Percentiles rank a stretch among this genome's conserved stretches.
These are phyloP conservation scores for Pisolithus orientalis DNA, from an alignment of 768 basidiomycete genomes.

Conservation along the genomic window DNA sequence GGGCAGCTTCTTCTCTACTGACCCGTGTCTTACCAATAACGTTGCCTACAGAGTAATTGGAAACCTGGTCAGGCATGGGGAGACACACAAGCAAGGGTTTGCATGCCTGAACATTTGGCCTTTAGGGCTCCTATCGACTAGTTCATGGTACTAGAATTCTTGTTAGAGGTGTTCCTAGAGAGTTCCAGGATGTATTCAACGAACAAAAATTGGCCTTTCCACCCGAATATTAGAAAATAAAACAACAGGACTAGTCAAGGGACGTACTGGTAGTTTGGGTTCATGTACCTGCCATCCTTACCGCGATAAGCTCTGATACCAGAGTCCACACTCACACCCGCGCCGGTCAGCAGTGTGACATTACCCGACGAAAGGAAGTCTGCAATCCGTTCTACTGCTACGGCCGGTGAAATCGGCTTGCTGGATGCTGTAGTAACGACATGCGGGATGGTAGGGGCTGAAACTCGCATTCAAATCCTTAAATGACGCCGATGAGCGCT, in stretches of 20 bases:
- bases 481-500: neutral
- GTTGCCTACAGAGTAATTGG: slow-evolving; percentile 44
- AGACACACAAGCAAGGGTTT: neutral
- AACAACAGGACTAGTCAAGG: neutral
- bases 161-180: slow-evolving; percentile 8
- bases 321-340: slow-evolving; percentile 92
- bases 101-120: slow-evolving; percentile 68
- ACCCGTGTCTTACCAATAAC: slow-evolving; percentile 60
- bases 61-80: neutral
- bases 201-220: slow-evolving; percentile 52
- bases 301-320: slow-evolving; percentile 95
- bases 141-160: slow-evolving; percentile 63
- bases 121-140: slow-evolving; percentile 62
- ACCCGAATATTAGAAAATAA: slow-evolving; percentile 1
- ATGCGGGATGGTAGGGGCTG: slow-evolving; percentile 70
- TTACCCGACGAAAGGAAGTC: slow-evolving; percentile 67
- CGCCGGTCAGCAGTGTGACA: slow-evolving; percentile 75
- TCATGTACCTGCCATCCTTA: slow-evolving; percentile 77
- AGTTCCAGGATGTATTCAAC: slow-evolving; percentile 2
- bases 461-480: slow-evolving; percentile 58
- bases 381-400: slow-evolving; percentile 55
- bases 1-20: neutral
- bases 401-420: slow-evolving; percentile 36
- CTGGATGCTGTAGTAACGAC: slow-evolving; percentile 35
- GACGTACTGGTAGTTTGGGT: slow-evolving; percentile 80